Base-by-base conservation (phyloP, 140 eudicot genomes). In the Oenanthe javanica region DNA sequence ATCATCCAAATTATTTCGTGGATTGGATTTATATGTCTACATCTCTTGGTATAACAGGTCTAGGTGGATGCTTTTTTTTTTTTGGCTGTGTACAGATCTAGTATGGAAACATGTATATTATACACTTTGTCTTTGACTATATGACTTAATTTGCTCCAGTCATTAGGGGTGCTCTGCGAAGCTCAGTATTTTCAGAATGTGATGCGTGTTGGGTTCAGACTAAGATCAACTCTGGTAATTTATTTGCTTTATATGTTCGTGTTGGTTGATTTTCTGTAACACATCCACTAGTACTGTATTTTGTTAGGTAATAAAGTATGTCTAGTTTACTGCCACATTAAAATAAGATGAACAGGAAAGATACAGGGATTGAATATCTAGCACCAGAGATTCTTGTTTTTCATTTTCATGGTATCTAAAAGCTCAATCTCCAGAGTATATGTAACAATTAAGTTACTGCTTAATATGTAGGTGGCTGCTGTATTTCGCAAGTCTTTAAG, bases 121-220 rank as follows among this genome's bases (percentile, higher is more conserved):
- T 52, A 2, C 4, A 52, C 0, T 52, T 14, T 52, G 21, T 84
- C 21, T 13, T 71, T 31, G 66, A 72, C 70, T 31, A 49, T 10
- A 38, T 43, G 27, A 54, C 13, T 87, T 78, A 71, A 40, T 70
- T 67, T 76, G 78, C 51, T 86, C 67, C 86, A 94, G 98, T 89
- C 90, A 79, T 72, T 92, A 55, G 98, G 98, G 61, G 97, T 94
- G 80, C 86, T 94, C 21, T 89, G 89, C 86, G 98, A 94, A 88
- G 94, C 97, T 81, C 98, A 94, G 86, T 94, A 94, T 79, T 94
- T 94, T 86, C 97, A 94, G 82, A 94, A 92, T 86, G 98, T 90
- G 84, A 87, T 86, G 88, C 96, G 97, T 77, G 91, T 87, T 78
- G 98, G 98, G 25, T 94, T 83, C 88, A 88, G 96, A 64, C 89